phyloP scores from a whole-genome alignment of 371 early-diverging fungal species.

The Mortierella sp. region DNA sequence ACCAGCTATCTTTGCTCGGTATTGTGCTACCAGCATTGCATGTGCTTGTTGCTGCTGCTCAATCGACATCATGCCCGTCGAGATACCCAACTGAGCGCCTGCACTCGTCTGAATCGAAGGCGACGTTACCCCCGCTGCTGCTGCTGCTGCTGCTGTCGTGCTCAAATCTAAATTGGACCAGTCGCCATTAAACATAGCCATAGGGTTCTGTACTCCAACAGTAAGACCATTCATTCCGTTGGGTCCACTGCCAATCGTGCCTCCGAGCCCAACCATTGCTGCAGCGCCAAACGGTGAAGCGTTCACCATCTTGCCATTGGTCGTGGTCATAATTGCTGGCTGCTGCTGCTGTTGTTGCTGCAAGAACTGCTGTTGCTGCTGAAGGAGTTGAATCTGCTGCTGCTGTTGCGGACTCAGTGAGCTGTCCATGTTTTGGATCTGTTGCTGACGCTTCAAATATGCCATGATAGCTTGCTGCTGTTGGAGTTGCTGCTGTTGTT shows the following conservation, averaged over 20 bases:
- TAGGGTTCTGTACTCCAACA: conserved; percentile 53
- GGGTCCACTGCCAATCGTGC: conserved; percentile 21
- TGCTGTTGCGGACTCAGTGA: conserved; percentile 48
- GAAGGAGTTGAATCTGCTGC: conserved; percentile 46
- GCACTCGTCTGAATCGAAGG: conserved; percentile 31
- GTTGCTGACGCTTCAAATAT: conserved; percentile 50
- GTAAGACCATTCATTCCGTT: conserved; percentile 23
- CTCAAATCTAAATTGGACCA: conserved; percentile 56
- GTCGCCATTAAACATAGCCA: conserved; percentile 57
- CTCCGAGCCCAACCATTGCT: conserved; percentile 23
- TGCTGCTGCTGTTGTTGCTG: conserved; percentile 30
- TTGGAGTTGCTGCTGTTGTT: conserved; percentile 36
- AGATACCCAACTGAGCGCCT: conserved; percentile 45
- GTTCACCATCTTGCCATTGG: conserved; percentile 56
- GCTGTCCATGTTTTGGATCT: conserved; percentile 53
- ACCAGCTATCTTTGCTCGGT: conserved; percentile 47
- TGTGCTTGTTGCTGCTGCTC: conserved; percentile 58
- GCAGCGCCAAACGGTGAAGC: conserved; percentile 35
- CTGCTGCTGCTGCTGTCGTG: conserved; percentile 47
- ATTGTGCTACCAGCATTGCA: conserved; percentile 52
- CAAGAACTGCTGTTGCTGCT: conserved; percentile 44
- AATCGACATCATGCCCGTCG: conserved; percentile 55
- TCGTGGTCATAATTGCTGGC: conserved; percentile 55
- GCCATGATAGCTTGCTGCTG: conserved; percentile 56
- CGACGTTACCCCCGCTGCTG: conserved; percentile 40